Conservation (phyloP, 2,329 filamentous ascomycete genomes). For the Alternaria sp. region DNA sequence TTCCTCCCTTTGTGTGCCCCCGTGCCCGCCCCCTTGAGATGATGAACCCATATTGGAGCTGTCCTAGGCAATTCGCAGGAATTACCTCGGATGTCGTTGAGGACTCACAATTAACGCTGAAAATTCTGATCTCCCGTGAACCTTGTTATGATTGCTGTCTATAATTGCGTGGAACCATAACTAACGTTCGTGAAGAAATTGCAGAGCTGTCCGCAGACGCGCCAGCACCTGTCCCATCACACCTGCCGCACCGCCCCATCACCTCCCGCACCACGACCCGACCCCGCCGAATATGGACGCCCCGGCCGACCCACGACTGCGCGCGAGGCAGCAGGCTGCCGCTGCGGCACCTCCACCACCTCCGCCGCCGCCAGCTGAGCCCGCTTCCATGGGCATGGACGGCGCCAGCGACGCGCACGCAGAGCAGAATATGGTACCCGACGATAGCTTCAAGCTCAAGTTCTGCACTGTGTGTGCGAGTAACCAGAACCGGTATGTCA, state of each 20-base stretch:
- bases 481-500: conserved; percentile 88
- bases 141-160: conserved; percentile 1
- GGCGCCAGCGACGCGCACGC: conserved; percentile 35
- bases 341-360: conserved; percentile 61
- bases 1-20: conserved; percentile 2
- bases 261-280: conserved; percentile 1
- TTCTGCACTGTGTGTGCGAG: conserved; percentile 99
- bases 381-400: conserved; percentile 42
- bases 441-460: conserved; percentile 80
- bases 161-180: conserved; percentile 4
- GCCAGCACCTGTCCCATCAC: background rate
- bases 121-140: conserved; percentile 47
- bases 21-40: conserved; percentile 40
- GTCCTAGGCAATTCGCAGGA: conserved; percentile 61
- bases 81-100: conserved; percentile 37
- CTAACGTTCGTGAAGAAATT: conserved; percentile 39
- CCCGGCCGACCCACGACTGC: conserved; percentile 57
- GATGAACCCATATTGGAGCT: conserved; percentile 79
- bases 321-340: conserved; percentile 56
- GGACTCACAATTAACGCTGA: conserved; percentile 58
- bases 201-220: conserved; percentile 18
- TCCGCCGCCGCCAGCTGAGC: conserved; percentile 49
- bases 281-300: conserved; percentile 39
- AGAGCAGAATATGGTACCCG: conserved; percentile 36
- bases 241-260: background rate